A percentile compares a stretch with the other conserved stretches of the same genome.
phyloP scores from a whole-genome alignment of 331 rosid species.

The Quercus phellos region DNA sequence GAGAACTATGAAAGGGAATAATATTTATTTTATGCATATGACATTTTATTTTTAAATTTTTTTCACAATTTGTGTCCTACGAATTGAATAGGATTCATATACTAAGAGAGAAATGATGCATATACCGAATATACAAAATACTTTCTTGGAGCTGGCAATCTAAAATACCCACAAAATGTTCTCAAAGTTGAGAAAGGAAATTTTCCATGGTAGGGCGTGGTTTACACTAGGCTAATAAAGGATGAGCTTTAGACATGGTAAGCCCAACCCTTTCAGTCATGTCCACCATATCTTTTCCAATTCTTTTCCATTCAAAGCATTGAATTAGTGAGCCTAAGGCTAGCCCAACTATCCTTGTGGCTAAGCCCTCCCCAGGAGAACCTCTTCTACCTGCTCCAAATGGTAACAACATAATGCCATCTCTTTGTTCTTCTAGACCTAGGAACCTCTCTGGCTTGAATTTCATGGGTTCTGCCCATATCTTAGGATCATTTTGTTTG shows the following conservation, averaged over 20 bases:
- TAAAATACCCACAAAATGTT: not conserved
- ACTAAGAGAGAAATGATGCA: too few species aligned
- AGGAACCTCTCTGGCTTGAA: slow-evolving; percentile 38
- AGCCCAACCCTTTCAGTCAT: slow-evolving; percentile 22
- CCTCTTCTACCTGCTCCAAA: slow-evolving; percentile 43
- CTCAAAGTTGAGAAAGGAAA: not conserved
- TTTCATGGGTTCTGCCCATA: slow-evolving; percentile 19
- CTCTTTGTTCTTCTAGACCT: not conserved
- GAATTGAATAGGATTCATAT: too few species aligned
- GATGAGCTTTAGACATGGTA: slow-evolving; percentile 13
- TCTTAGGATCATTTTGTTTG: not conserved
- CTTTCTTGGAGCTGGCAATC: too few species aligned
- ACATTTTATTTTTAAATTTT: too few species aligned
- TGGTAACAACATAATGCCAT: slow-evolving; percentile 20
- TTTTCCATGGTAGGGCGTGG: not conserved
- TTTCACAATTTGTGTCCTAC: too few species aligned
- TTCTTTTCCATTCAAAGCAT: slow-evolving; percentile 28
- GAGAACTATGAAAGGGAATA: too few species aligned
- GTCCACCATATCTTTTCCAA: slow-evolving; percentile 19
- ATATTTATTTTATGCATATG: too few species aligned
- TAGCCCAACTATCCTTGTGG: slow-evolving; percentile 10
- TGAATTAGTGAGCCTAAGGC: slow-evolving; percentile 23
- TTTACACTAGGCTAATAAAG: slow-evolving; percentile 3
- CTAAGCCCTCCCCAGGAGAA: slow-evolving; percentile 31
- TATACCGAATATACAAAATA: too few species aligned